Percentiles rank a stretch among this genome's conserved stretches.
These are phyloP conservation scores for Candida buenavistaensis DNA, from an alignment of 1,139 yeast genomes.

Conservation along the genomic window DNA sequence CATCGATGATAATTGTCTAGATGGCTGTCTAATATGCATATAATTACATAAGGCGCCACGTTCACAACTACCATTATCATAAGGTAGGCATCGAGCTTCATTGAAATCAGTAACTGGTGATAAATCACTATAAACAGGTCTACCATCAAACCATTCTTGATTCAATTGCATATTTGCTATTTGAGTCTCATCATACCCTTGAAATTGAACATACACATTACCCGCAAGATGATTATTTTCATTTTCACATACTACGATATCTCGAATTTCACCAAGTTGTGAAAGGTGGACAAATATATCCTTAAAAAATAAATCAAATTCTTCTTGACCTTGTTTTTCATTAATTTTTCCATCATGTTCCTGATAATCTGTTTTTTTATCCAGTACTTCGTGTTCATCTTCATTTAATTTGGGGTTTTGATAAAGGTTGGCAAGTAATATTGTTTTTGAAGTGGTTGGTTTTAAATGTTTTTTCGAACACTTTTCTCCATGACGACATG, in stretches of 20 bases:
- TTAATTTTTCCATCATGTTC: background rate
- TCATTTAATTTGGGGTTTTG: constrained; percentile 58
- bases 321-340: constrained; percentile 41
- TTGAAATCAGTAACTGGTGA: constrained; percentile 72
- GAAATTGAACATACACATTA: constrained; percentile 73
- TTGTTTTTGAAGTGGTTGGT: constrained; percentile 68
- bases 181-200: constrained; percentile 56
- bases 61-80: constrained; percentile 61
- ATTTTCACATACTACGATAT: constrained; percentile 79
- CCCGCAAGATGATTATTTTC: constrained; percentile 73
- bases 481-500: constrained; percentile 90
- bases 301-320: constrained; percentile 66
- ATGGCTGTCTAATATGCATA: constrained; percentile 73
- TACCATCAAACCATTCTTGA: constrained; percentile 76
- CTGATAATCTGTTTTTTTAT: background rate
- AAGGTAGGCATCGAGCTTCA: constrained; percentile 76
- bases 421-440: constrained; percentile 68
- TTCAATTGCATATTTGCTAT: constrained; percentile 62
- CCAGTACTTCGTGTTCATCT: constrained; percentile 24
- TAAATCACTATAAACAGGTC: constrained; percentile 80
- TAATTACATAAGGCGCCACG: constrained; percentile 86
- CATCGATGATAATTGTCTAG: constrained; percentile 37
- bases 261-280: constrained; percentile 62
- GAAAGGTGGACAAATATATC: constrained; percentile 73
- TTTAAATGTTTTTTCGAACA: constrained; percentile 77